A percentile compares a stretch with the other conserved stretches of the same genome.
phyloP scores from a whole-genome alignment of 2,329 filamentous ascomycete species.

The Botrytis deweyae region DNA sequence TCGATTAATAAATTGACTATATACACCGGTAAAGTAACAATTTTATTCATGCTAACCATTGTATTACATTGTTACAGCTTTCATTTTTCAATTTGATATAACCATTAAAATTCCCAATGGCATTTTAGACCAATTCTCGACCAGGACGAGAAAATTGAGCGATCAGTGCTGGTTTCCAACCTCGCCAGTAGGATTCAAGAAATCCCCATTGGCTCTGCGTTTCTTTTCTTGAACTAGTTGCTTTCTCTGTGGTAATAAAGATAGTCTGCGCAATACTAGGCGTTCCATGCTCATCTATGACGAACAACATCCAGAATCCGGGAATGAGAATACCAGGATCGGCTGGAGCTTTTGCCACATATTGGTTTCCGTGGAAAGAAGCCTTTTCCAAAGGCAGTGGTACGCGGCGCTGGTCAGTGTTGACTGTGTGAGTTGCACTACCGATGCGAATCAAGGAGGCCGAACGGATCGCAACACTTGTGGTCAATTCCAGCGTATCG shows the following conservation, averaged over 20 bases:
- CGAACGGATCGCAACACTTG: not conserved
- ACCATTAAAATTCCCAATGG: no score
- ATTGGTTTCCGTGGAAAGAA: not conserved
- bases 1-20: not conserved
- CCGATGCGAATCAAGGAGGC: constrained; percentile 2
- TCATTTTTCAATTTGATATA: not conserved
- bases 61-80: not conserved
- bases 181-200: constrained; percentile 6
- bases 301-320: constrained; percentile 16
- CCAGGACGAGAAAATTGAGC: not conserved
- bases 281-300: constrained; percentile 8
- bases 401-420: constrained; percentile 7
- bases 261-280: not conserved
- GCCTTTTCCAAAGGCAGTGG: not conserved
- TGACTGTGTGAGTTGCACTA: constrained; percentile 12
- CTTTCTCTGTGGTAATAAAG: not conserved
- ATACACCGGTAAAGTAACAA: no score
- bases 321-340: constrained; percentile 1
- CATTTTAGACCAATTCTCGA: not conserved
- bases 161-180: constrained; percentile 1
- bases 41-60: not conserved
- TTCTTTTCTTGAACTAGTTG: not conserved
- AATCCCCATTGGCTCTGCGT: not conserved
- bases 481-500: not conserved
- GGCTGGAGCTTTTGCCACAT: not conserved